phyloP scores from a whole-genome alignment of 306 rosid species.

The Quercus aquifolioides region DNA sequence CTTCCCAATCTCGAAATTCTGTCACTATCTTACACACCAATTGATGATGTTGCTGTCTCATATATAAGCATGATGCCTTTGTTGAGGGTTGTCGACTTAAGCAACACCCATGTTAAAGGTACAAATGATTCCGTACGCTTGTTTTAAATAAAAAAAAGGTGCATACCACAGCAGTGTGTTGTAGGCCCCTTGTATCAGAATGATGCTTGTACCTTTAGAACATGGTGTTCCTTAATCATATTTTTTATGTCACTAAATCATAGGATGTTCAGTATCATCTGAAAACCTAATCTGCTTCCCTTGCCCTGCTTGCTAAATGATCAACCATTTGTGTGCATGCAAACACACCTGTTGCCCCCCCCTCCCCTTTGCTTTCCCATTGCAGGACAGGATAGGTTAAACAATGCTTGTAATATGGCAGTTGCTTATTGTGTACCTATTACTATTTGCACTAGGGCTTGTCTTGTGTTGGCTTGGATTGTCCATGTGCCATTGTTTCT shows the following conservation, averaged over 20 bases:
- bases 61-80: slow-evolving; percentile 76
- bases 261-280: neutral
- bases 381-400: neutral
- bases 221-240: neutral
- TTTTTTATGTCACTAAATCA: neutral
- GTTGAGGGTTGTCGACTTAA: slow-evolving; percentile 66
- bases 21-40: slow-evolving; percentile 59
- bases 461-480: neutral
- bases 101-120: slow-evolving; percentile 79
- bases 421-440: neutral
- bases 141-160: neutral
- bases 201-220: neutral
- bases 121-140: slow-evolving; percentile 16
- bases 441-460: neutral
- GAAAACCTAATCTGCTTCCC: neutral
- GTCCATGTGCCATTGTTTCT: neutral
- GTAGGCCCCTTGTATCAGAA: neutral
- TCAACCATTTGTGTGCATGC: neutral
- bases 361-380: neutral
- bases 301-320: neutral
- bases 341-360: neutral
- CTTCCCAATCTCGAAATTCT: slow-evolving; percentile 68
- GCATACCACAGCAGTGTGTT: neutral
- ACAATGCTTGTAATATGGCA: neutral
- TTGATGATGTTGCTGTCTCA: slow-evolving; percentile 63